Evolutionary conservation across 331 rosid genomes (phyloP).

Genomic region (Dryas integrifolia): DNA sequence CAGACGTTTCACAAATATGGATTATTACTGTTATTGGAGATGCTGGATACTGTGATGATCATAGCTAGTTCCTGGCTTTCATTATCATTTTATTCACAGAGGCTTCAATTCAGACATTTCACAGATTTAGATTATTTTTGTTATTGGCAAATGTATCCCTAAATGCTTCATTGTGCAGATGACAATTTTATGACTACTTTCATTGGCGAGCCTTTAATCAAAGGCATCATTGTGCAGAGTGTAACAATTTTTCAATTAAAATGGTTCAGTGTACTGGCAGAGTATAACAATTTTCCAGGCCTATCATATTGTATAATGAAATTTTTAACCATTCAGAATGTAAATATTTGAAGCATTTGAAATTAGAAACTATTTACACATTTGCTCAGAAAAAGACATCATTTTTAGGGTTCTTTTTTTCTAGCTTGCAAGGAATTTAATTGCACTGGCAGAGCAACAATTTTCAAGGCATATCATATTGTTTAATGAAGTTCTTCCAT

Average conservation of each 20-base stretch:
- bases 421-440: background rate
- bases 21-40: slow-evolving; percentile 43
- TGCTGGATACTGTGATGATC: slow-evolving; percentile 74
- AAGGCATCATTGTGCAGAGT: slow-evolving; percentile 23
- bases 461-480: slow-evolving; percentile 1
- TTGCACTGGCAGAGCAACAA: slow-evolving; percentile 10
- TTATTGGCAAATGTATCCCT: slow-evolving; percentile 23
- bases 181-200: slow-evolving; percentile 41
- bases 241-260: slow-evolving; percentile 27
- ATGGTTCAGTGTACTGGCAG: slow-evolving; percentile 12
- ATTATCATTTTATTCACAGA: background rate
- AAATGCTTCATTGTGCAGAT: slow-evolving; percentile 46
- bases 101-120: too few species aligned
- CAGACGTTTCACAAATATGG: slow-evolving; percentile 29
- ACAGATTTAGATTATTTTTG: slow-evolving; percentile 23
- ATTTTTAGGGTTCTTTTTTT: too few species aligned
- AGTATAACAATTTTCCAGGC: background rate
- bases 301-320: too few species aligned
- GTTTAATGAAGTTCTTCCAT: slow-evolving; percentile 14
- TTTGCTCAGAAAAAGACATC: background rate
- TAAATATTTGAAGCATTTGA: too few species aligned
- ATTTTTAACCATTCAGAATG: too few species aligned
- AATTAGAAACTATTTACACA: too few species aligned
- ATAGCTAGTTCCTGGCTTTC: slow-evolving; percentile 19
- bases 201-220: slow-evolving; percentile 28